Base-by-base conservation (phyloP, 2,329 filamentous ascomycete species). In the Podosphaera xanthii region DNA sequence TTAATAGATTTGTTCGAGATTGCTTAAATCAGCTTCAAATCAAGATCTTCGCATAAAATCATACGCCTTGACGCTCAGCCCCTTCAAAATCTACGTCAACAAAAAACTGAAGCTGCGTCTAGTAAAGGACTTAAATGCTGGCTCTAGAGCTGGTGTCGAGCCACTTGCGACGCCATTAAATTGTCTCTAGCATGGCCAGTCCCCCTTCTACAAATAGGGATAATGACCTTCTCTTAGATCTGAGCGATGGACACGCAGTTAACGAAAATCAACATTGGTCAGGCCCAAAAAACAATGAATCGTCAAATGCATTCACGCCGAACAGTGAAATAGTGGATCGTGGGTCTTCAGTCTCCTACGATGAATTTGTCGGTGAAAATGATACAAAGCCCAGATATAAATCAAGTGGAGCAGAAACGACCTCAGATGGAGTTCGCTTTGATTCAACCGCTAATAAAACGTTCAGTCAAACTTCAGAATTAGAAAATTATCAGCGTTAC, bases 401-500 rank as follows among this genome's bases (percentile, higher is more conserved):
- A 60, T 68, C 66, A 57, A 68, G 62, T 61, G 69, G 66, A 31
- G 66, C 68, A 57, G 67, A 65, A 48, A 64, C 65, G 60, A 59
- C 65, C 9, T 59, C 66, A 42, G 60, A 48, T 58, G 60, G 60
- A 54, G 65, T 63, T 8, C 66, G 67, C 61, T 69, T 68, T 62
- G 52, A 62, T 31, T 61, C 60, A 9, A 44, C 42, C 30, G 46
- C 60, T 9, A 60, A 61, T 36, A 62, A 66, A 52, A 66, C 62
- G 42, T 69, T 67, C 53, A 82, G 79, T 70, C 91, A 97, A 70
- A 86, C 84, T 0, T 91, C 87, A 0, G 90, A 83, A 14, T 71
- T 96, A 62, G 77, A 84, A 69, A 92, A 96, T 72, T 97, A 94
- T 72, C 84, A 90, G 69, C 80, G 88, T 62, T 97, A 98, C 69